phyloP scores from a whole-genome alignment of 139 green algal genomes.

The Gonium pectorale region DNA sequence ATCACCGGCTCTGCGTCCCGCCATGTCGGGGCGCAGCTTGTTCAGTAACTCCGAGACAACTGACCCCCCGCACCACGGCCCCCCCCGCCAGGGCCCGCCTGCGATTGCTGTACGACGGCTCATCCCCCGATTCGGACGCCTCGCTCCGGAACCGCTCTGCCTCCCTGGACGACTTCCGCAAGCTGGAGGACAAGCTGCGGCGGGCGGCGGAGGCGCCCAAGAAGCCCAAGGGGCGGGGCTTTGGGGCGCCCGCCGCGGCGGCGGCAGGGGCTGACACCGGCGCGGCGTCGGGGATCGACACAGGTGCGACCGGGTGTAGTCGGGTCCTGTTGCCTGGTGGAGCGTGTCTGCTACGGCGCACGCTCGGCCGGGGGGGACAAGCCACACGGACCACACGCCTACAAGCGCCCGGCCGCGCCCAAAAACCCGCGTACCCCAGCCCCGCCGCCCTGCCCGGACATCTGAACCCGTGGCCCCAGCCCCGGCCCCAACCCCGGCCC shows the following conservation, averaged over 20 bases:
- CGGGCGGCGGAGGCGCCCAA: neutral
- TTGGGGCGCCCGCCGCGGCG: neutral
- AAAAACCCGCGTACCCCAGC: too few species aligned
- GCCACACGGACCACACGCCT: too few species aligned
- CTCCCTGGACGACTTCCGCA: constrained; percentile 21
- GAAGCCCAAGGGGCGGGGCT: constrained; percentile 36
- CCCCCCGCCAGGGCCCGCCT: constrained; percentile 14
- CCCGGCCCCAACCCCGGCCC: too few species aligned
- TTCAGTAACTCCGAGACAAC: neutral
- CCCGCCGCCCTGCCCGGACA: too few species aligned
- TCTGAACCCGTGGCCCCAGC: too few species aligned
- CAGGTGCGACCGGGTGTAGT: neutral
- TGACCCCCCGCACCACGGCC: too few species aligned
- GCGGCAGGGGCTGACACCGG: neutral
- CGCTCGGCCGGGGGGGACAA: too few species aligned
- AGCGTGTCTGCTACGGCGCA: too few species aligned
- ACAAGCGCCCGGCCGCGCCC: too few species aligned
- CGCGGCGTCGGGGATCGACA: neutral
- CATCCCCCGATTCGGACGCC: neutral
- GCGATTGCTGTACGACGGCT: constrained; percentile 28
- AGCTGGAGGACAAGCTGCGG: constrained; percentile 24
- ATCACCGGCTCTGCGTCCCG: too few species aligned
- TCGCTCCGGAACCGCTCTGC: neutral
- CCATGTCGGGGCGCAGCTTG: too few species aligned
- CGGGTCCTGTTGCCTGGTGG: too few species aligned